These are phyloP conservation scores for Quercus phellos DNA, from an alignment of 331 rosid genomes.

Conservation along the genomic window DNA sequence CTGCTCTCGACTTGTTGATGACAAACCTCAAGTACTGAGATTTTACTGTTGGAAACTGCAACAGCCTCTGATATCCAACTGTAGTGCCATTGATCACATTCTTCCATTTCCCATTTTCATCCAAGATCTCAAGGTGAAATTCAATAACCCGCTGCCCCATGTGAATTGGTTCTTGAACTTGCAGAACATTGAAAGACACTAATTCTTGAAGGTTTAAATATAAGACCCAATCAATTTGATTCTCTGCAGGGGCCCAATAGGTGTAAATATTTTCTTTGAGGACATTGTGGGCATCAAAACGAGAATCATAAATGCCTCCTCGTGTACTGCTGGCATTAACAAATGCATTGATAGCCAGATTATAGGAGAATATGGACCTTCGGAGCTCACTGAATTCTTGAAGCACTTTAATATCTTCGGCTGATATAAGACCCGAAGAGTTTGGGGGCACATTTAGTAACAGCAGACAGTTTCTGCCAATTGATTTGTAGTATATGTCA, in stretches of 20 bases:
- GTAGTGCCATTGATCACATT: conserved; percentile 62
- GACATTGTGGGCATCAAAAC: conserved; percentile 56
- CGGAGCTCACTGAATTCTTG: conserved; percentile 61
- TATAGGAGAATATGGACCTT: conserved; percentile 61
- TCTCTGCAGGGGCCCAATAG: conserved; percentile 81
- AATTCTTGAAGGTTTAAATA: conserved; percentile 47
- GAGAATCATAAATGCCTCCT: conserved; percentile 47
- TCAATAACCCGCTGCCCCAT: conserved; percentile 79
- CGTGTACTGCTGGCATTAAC: conserved; percentile 65
- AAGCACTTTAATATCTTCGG: conserved; percentile 76
- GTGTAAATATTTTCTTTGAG: conserved; percentile 57
- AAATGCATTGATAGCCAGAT: conserved; percentile 52
- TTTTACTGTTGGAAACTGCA: conserved; percentile 45
- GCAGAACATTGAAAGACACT: conserved; percentile 66
- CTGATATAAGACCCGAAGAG: conserved; percentile 76
- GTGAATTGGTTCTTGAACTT: conserved; percentile 81
- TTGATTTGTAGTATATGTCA: conserved; percentile 77
- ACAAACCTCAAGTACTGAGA: conserved; percentile 69
- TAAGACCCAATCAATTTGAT: conserved; percentile 49
- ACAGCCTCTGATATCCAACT: conserved; percentile 68
- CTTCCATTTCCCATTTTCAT: conserved; percentile 47
- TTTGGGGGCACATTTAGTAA: conserved; percentile 88
- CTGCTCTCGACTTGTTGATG: conserved; percentile 59
- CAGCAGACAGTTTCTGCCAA: conserved; percentile 70
- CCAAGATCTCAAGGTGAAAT: conserved; percentile 61